A percentile compares a stretch with the other conserved stretches of the same genome.
Evolutionary conservation across 129 eudicot species (phyloP).

Genomic region (Deinandra increscens): DNA sequence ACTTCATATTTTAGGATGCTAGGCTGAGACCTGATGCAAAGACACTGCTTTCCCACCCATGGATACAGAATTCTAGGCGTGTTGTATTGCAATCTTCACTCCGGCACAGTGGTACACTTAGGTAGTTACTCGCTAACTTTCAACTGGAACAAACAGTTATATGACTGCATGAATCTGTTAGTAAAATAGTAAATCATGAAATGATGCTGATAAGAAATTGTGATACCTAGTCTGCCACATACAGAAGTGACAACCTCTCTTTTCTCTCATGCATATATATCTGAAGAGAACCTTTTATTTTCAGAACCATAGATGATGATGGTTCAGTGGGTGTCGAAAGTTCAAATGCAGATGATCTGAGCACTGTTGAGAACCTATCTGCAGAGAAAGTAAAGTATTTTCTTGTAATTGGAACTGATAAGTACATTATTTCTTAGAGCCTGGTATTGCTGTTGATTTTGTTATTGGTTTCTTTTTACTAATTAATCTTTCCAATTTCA

Average conservation of each 20-base stretch:
- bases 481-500: constrained; percentile 30
- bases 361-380: constrained; percentile 40
- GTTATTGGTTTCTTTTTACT: background rate
- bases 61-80: constrained; percentile 96
- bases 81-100: constrained; percentile 76
- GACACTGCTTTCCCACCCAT: constrained; percentile 89
- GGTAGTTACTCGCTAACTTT: constrained; percentile 38
- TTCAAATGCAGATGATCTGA: constrained; percentile 49
- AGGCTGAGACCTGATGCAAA: constrained; percentile 98
- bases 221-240: background rate
- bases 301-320: constrained; percentile 73
- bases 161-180: background rate
- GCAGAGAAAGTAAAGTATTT: constrained; percentile 49
- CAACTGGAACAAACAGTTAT: background rate
- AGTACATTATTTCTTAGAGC: constrained; percentile 10
- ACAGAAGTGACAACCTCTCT: background rate
- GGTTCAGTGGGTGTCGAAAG: constrained; percentile 45
- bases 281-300: constrained; percentile 24
- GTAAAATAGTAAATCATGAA: background rate
- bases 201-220: background rate
- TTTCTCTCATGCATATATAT: constrained; percentile 8
- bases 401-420: constrained; percentile 20
- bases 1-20: constrained; percentile 69
- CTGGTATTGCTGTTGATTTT: constrained; percentile 13
- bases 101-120: constrained; percentile 72